A percentile compares a stretch with the other conserved stretches of the same genome.
Evolutionary conservation across 768 basidiomycete species (phyloP).

Genomic region (Auricularia auricula-judae): DNA sequence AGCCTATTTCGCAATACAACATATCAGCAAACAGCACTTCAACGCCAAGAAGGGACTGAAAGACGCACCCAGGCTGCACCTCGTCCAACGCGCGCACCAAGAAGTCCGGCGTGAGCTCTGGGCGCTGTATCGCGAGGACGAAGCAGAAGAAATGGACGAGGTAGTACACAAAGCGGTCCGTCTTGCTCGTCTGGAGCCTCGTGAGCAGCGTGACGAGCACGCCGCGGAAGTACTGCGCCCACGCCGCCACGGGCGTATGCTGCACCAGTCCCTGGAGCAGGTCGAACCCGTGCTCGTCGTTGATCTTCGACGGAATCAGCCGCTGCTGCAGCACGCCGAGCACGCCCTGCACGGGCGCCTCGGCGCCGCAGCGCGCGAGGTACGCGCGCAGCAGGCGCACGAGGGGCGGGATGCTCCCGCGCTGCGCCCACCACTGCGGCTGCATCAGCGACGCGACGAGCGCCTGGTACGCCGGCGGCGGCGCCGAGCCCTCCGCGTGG

Average conservation of each 20-base stretch:
- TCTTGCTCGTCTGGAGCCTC: conserved; percentile 79
- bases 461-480: conserved; percentile 49
- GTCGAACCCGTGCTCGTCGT: conserved; percentile 89
- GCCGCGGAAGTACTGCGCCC: conserved; percentile 66
- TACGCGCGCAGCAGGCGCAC: conserved; percentile 82
- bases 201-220: conserved; percentile 67
- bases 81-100: conserved; percentile 68
- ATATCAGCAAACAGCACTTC: too few species aligned
- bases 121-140: conserved; percentile 61
- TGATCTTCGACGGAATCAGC: conserved; percentile 73
- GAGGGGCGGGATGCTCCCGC: conserved; percentile 89
- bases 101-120: conserved; percentile 68
- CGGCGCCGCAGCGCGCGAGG: conserved; percentile 53
- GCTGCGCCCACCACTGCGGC: conserved; percentile 82
- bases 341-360: conserved; percentile 60
- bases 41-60: background rate
- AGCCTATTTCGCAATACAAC: conserved; percentile 29
- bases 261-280: conserved; percentile 68
- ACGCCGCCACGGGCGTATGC: conserved; percentile 53
- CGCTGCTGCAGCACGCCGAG: conserved; percentile 86
- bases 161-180: conserved; percentile 75
- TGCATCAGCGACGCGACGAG: conserved; percentile 77
- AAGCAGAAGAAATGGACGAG: conserved; percentile 73
- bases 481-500: conserved; percentile 28
- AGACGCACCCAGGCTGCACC: conserved; percentile 70